Evolutionary conservation across 2,329 filamentous ascomycete genomes (phyloP), one percentile per base, ranked within the genome.

Genomic region (Calonectria henricotiae): DNA sequence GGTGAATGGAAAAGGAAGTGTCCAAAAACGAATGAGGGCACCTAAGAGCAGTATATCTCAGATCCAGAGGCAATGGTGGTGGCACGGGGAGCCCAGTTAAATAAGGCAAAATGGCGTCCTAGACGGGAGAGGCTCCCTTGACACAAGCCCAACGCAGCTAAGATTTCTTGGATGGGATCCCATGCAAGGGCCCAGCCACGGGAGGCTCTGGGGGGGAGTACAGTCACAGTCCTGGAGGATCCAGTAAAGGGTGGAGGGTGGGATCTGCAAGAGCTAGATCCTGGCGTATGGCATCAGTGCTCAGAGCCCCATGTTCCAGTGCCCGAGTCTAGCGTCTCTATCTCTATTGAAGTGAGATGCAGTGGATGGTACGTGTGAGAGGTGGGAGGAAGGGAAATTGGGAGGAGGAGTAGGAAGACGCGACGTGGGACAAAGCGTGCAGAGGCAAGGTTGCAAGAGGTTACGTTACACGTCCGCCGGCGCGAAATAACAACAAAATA

Each of bases 391-490:
- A 64, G 44, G 25, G 69, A 51, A 32, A 55, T 55, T 70, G 43
- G 61, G 68, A 73, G 67, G 68, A 49, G 43, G 37, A 46, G 67
- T 43, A 61, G 58, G 61, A 58, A 51, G 66, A 60, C 62, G 65
- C 61, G 51, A 65, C 51, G 67, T 63, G 62, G 60, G 66, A 66
- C 72, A 71, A 65, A 67, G 55, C 37, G 37, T 41, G 55, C 47
- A 51, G 68, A 32, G n/a, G 62, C 30, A 49, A 44, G 25, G 62
- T 58, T 47, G 70, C 74, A 75, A 72, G 76, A 77, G 55, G 76
- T 77, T 75, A 77, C 76, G 76, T 77, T 78, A 73, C 76, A 77
- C 72, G 71, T 58, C 66, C 65, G 69, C 55, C 65, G 44, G 63
- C 58, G 23, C 23, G 23, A 64, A 66, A 49, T 67, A 62, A 20